Base-by-base conservation (phyloP, 2,329 filamentous ascomycete species). In the Phialophora expanda region DNA sequence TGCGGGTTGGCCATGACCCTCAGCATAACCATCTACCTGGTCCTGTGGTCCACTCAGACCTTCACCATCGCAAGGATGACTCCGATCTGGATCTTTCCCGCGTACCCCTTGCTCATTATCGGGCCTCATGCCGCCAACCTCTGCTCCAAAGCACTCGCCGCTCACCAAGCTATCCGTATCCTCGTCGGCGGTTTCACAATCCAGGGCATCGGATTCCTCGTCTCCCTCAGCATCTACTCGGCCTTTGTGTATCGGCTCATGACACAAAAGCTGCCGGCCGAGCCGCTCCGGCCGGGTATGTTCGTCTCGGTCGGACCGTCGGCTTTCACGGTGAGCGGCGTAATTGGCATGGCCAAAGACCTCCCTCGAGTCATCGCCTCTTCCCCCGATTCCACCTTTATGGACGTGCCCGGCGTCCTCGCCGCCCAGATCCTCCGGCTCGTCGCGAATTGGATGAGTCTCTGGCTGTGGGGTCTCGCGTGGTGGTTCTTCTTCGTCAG, bases 161-260 rank as follows among this genome's bases (percentile, higher is more conserved):
- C 76, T 0, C 69, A 72, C 0, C 76, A 74, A 8, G 81, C 83
- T 0, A 77, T 88, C n/a, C 76, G 78, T 2, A 83, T 89, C 65
- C 84, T 89, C 34, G 76, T 89, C 46, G 85, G 85, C 5, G 87
- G 86, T 11, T 84, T 83, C 64, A 82, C 86, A 2, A 82, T 88
- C 41, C 87, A 89, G 75, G 86, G 86, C n/a, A 84, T 88, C 56
- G 87, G 86, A 1, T 89, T 88, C 72, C 75, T 89, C 69, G 84
- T 89, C 51, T 85, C 84, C 0, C 84, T 94, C 65, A 93, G 93
- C 89, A 90, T 96, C 28, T 93, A 92, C 68, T 87, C 90, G 0
- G 90, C 92, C 57, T 95, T 93, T 74, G 86, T 96, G 57, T 95
- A 95, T 75, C 87, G 92, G 32, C 83, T 96, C 30, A 95, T 95